Evolutionary conservation across 2,329 filamentous ascomycete species (phyloP).

Genomic region (Colletotrichum tabaci): DNA sequence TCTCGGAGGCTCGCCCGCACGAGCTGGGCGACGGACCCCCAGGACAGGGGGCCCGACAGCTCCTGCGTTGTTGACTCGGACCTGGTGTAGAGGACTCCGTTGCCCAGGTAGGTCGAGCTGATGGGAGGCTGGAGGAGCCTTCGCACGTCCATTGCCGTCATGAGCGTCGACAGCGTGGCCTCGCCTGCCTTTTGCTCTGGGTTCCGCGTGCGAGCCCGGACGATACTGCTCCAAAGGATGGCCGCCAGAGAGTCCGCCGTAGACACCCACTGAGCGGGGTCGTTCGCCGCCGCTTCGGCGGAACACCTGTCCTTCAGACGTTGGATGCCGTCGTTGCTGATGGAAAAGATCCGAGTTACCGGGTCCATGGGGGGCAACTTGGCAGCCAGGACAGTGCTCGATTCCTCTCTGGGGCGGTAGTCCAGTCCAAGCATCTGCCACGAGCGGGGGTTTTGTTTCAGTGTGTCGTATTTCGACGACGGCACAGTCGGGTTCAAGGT

Average conservation of each 20-base stretch:
- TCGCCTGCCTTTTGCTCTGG: not conserved
- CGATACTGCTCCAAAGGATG: conserved; percentile 5
- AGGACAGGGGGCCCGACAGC: not conserved
- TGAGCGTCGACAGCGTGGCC: conserved; percentile 1
- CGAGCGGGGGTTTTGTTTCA: conserved; percentile 4
- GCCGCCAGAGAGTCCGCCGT: conserved; percentile 2
- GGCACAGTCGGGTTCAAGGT: not conserved
- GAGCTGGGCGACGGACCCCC: conserved; percentile 2
- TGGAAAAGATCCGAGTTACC: not conserved
- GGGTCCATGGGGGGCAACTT: not conserved
- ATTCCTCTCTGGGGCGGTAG: conserved; percentile 11
- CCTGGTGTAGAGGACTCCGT: conserved; percentile 6
- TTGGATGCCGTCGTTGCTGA: not conserved
- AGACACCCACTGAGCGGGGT: conserved; percentile 1
- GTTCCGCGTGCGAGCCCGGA: not conserved
- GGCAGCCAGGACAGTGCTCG: conserved; percentile 9
- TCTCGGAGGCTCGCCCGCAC: conserved; percentile 3
- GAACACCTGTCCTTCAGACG: conserved; percentile 10
- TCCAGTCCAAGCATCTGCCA: conserved; percentile 8
- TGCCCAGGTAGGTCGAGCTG: conserved; percentile 4
- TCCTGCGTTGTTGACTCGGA: not conserved
- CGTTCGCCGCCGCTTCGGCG: conserved; percentile 1
- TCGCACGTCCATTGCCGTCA: conserved; percentile 7
- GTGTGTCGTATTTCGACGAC: not conserved
- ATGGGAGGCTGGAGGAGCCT: conserved; percentile 8